Base-by-base conservation (phyloP, 768 basidiomycete genomes). In the Tricholoma furcatifolium region DNA sequence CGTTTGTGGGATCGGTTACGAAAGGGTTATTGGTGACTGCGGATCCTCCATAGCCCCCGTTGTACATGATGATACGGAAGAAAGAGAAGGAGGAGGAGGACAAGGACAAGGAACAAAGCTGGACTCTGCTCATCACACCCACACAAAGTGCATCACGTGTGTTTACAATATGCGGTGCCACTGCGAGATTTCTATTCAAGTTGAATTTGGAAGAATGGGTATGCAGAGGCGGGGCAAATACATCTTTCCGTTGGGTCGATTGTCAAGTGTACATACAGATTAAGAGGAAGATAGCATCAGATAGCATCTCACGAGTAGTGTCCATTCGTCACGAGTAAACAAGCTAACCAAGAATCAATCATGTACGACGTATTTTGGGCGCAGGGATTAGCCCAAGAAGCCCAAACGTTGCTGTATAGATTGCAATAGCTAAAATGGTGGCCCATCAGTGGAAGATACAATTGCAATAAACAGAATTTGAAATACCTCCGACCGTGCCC, bases 321-420 rank as follows among this genome's bases (percentile, higher is more conserved):
- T 44, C 31, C 21, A 24, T 47, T 60, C 51, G 41, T 43, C 41
- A 46, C 42, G 27, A 27, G 14, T 23, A 32, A 15, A n/a, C n/a
- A n/a, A n/a, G n/a, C n/a, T 46, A 12, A n/a, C 4, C 24, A 6
- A 15, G 39, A 51, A 23, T 27, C 7, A 41, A 11, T 59, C 60
- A 65, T 56, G 51, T 56, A 57, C 68, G 73, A 42, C 57, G 62
- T 47, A 78, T 70, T 66, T 74, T 79, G 11, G 87, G 87, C 21
- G 80, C 79, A 12, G 88, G 86, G 47, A 91, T 70, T 18, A 91
- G 73, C 2, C 88, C 89, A 51, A 91, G 77, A 32, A 89, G 66
- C n/a, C 89, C 89, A 62, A 91, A 88, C 17, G 73, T 72, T 38
- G 89, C 73, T 7, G 82, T 81, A 59, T 91, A 91, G 42, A 88